Conservation (phyloP, 768 basidiomycete species). For the Antrodiella citrinella region DNA sequence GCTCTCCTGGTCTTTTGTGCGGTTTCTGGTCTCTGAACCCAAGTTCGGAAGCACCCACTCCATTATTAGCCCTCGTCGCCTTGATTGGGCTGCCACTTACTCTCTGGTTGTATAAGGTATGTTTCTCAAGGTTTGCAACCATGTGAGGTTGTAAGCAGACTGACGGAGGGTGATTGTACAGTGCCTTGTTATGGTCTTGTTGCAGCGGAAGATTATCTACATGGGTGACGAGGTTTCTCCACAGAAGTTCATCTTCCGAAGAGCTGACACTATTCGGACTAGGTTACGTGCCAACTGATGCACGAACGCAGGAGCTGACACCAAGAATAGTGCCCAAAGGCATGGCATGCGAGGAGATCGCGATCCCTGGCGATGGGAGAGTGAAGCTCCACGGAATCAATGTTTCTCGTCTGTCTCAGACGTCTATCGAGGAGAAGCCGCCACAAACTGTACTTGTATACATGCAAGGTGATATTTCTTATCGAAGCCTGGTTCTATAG, state of each 20-base stretch:
- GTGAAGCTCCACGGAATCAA: conserved; percentile 21
- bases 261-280: too few species aligned
- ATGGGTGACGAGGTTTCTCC: too few species aligned
- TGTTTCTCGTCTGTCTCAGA: conserved; percentile 7
- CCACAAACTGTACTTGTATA: conserved; percentile 25
- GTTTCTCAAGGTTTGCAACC: conserved; percentile 12
- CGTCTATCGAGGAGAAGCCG: not conserved
- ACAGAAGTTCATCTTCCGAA: too few species aligned
- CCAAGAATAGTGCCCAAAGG: conserved; percentile 15
- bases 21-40: not conserved
- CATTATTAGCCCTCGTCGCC: conserved; percentile 21
- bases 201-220: conserved; percentile 45
- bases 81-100: conserved; percentile 29
- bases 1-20: too few species aligned
- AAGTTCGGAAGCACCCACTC: conserved; percentile 21
- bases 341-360: conserved; percentile 22
- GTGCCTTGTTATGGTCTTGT: conserved; percentile 39
- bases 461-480: conserved; percentile 24
- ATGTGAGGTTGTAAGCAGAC: too few species aligned
- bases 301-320: conserved; percentile 28
- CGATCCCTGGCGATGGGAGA: conserved; percentile 13
- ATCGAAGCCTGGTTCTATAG: not conserved
- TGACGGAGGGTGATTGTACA: conserved; percentile 11
- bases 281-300: conserved; percentile 35
- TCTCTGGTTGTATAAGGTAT: conserved; percentile 40